A percentile compares a stretch with the other conserved stretches of the same genome.
Conservation (phyloP, 768 basidiomycete species). For the Amanita rubescens region DNA sequence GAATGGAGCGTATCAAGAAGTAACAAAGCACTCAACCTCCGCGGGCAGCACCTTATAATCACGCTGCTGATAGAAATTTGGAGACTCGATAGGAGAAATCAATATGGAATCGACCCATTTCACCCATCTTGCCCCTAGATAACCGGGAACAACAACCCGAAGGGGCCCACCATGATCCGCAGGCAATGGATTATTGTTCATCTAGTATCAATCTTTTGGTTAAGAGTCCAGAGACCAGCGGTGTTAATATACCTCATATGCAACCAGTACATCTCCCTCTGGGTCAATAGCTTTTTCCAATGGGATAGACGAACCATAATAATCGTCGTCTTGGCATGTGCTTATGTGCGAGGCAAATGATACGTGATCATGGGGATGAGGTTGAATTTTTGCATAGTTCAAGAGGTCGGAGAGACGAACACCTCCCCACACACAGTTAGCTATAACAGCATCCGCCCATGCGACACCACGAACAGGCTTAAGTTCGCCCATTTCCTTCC, state of each 20-base stretch:
- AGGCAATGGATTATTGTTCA: slow-evolving; percentile 54
- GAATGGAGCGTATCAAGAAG: slow-evolving; percentile 8
- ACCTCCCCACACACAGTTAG: slow-evolving; percentile 64
- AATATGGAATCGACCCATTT: slow-evolving; percentile 66
- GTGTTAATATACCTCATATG: slow-evolving; percentile 41
- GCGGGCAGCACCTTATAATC: slow-evolving; percentile 65
- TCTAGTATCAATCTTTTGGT: slow-evolving; percentile 28
- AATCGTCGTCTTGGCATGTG: slow-evolving; percentile 51
- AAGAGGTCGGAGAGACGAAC: slow-evolving; percentile 52
- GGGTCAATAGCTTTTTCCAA: slow-evolving; percentile 39
- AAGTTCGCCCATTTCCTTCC: slow-evolving; percentile 32
- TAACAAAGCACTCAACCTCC: slow-evolving; percentile 22
- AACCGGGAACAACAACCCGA: slow-evolving; percentile 62
- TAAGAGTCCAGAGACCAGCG: neutral
- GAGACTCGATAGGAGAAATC: slow-evolving; percentile 47
- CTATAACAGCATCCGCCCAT: slow-evolving; percentile 65
- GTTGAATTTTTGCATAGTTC: slow-evolving; percentile 30
- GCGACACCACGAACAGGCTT: slow-evolving; percentile 52
- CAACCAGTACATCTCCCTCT: slow-evolving; percentile 49
- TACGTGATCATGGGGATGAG: slow-evolving; percentile 35
- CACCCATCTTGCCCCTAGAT: slow-evolving; percentile 64
- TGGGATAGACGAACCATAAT: slow-evolving; percentile 59
- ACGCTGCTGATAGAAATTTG: slow-evolving; percentile 64
- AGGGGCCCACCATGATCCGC: slow-evolving; percentile 61
- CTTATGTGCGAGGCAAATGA: slow-evolving; percentile 57